phyloP scores from a whole-genome alignment of 345 rosid species.

The Syzygium jambos region DNA sequence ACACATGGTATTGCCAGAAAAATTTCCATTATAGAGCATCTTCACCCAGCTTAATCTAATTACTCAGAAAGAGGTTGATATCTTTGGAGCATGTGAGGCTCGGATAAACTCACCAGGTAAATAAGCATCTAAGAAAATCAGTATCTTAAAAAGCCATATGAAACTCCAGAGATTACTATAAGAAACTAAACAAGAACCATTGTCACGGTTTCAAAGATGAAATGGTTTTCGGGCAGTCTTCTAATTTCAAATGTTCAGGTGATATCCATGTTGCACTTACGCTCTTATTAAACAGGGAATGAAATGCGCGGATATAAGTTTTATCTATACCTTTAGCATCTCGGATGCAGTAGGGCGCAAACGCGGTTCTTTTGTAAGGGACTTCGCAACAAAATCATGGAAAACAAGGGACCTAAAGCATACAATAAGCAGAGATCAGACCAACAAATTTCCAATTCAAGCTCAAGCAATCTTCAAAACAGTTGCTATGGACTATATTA shows the following conservation, averaged over 20 bases:
- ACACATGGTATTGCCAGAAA: neutral
- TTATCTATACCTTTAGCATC: constrained; percentile 75
- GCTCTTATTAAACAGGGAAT: neutral
- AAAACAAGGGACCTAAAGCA: constrained; percentile 84
- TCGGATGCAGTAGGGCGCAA: constrained; percentile 91
- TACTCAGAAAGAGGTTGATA: neutral
- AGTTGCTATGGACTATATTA: neutral
- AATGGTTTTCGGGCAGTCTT: neutral
- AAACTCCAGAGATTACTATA: neutral
- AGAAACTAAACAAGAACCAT: neutral
- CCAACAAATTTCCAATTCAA: neutral
- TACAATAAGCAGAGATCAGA: neutral
- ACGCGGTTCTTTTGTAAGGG: constrained; percentile 95
- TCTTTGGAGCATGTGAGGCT: neutral
- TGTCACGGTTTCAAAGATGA: neutral
- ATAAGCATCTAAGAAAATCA: neutral
- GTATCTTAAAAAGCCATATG: neutral
- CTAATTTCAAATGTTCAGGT: neutral
- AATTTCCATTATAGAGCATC: neutral
- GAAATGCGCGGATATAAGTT: neutral
- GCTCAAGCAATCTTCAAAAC: neutral
- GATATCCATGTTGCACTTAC: neutral
- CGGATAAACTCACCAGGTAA: neutral
- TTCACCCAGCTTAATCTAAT: neutral
- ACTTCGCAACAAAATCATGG: constrained; percentile 97